Evolutionary conservation across 2,329 filamentous ascomycete species (phyloP).

Genomic region (Fusarium udum): DNA sequence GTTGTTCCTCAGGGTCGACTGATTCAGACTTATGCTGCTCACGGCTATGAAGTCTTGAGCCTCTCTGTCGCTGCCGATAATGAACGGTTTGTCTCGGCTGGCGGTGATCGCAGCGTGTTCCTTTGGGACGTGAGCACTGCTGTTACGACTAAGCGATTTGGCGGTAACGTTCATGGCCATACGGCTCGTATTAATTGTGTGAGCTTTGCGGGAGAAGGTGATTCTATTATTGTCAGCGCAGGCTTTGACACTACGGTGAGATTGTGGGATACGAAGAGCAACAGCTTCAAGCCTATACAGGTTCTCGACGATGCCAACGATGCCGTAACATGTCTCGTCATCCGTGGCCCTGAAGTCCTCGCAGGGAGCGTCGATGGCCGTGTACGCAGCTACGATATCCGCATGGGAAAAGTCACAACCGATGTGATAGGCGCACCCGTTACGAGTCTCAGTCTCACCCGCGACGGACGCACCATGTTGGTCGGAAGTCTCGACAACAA

Average conservation of each 20-base stretch:
- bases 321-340: slow-evolving; percentile 64
- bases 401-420: slow-evolving; percentile 74
- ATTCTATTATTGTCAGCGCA: slow-evolving; percentile 76
- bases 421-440: slow-evolving; percentile 77
- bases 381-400: slow-evolving; percentile 82
- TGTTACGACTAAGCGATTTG: slow-evolving; percentile 79
- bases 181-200: slow-evolving; percentile 80
- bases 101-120: slow-evolving; percentile 91
- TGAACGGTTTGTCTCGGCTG: slow-evolving; percentile 83
- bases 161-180: slow-evolving; percentile 69
- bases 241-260: slow-evolving; percentile 80
- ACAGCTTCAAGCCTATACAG: slow-evolving; percentile 72
- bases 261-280: slow-evolving; percentile 74
- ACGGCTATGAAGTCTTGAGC: slow-evolving; percentile 91
- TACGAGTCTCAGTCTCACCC: slow-evolving; percentile 77
- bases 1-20: slow-evolving; percentile 64
- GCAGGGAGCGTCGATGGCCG: slow-evolving; percentile 86
- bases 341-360: slow-evolving; percentile 67
- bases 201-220: slow-evolving; percentile 78
- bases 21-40: slow-evolving; percentile 88
- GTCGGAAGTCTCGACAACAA: slow-evolving; percentile 80
- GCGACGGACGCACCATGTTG: slow-evolving; percentile 78
- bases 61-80: slow-evolving; percentile 81
- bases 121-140: slow-evolving; percentile 92
- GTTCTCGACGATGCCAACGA: slow-evolving; percentile 78